Evolutionary conservation across 257 asterid species (phyloP).

Genomic region (Solanum microdontum): DNA sequence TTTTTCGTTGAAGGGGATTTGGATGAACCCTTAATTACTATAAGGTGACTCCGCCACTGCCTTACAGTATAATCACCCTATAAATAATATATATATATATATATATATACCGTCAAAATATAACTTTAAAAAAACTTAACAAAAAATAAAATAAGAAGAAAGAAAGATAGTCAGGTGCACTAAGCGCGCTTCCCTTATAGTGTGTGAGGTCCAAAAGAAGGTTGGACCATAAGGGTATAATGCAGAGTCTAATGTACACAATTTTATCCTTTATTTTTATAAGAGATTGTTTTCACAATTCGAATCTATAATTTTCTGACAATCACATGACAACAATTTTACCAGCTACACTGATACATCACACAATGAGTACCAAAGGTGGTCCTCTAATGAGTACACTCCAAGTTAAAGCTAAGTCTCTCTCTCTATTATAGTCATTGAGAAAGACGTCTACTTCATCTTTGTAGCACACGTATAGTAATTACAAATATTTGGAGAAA

Average conservation of each 20-base stretch:
- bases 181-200: neutral
- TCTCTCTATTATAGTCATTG: neutral
- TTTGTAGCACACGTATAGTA: slow-evolving; percentile 21
- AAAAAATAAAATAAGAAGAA: neutral
- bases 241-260: rapidly evolving
- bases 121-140: neutral
- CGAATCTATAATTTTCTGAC: rapidly evolving
- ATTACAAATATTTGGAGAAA: slow-evolving; percentile 36
- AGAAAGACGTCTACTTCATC: slow-evolving; percentile 60
- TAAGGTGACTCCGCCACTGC: no score
- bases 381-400: slow-evolving; percentile 22
- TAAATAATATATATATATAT: slow-evolving; percentile 1
- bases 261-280: neutral
- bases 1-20: no score
- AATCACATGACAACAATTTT: neutral
- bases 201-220: neutral
- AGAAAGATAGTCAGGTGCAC: neutral
- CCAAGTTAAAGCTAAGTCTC: slow-evolving; percentile 22
- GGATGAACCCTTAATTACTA: no score
- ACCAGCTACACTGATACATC: neutral
- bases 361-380: slow-evolving; percentile 6
- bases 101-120: neutral
- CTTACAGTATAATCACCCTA: neutral
- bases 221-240: rapidly evolving
- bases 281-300: rapidly evolving